These are phyloP conservation scores for Phytophthora aleatoria DNA, from an alignment of 352 stramenopile species.

Conservation along the genomic window DNA sequence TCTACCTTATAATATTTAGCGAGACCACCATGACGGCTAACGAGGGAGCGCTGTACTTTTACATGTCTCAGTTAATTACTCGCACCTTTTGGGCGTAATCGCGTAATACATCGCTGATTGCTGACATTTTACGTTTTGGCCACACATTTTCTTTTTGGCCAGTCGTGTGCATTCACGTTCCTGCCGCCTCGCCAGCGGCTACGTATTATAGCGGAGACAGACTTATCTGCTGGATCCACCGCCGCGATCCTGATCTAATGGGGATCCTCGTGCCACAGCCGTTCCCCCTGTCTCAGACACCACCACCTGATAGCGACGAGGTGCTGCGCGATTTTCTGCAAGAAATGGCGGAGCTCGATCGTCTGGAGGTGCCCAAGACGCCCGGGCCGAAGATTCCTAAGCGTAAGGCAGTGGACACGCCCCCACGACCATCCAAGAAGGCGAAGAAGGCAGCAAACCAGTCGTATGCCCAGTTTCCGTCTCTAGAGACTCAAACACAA, in stretches of 20 bases:
- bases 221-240: slow-evolving; percentile 2
- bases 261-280: slow-evolving; percentile 11
- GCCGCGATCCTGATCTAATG: background rate
- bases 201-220: background rate
- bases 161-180: slow-evolving; percentile 21
- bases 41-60: background rate
- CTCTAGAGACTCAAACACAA: background rate
- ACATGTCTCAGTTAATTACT: slow-evolving; percentile 2
- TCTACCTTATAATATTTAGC: too few relatives aligned
- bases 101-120: slow-evolving; percentile 13
- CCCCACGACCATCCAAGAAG: slow-evolving; percentile 10
- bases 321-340: slow-evolving; percentile 35
- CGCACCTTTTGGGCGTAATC: background rate
- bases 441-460: background rate
- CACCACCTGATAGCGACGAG: slow-evolving; percentile 16
- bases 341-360: slow-evolving; percentile 46
- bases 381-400: slow-evolving; percentile 9
- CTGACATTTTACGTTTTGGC: background rate
- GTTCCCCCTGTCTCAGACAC: slow-evolving; percentile 17
- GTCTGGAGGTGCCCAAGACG: slow-evolving; percentile 23
- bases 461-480: background rate
- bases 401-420: background rate
- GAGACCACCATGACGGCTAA: background rate
- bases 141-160: slow-evolving; percentile 23
- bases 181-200: slow-evolving; percentile 1